Conservation (phyloP, 1,284 basidiomycete genomes). For the Mrakiaceae sp. region DNA sequence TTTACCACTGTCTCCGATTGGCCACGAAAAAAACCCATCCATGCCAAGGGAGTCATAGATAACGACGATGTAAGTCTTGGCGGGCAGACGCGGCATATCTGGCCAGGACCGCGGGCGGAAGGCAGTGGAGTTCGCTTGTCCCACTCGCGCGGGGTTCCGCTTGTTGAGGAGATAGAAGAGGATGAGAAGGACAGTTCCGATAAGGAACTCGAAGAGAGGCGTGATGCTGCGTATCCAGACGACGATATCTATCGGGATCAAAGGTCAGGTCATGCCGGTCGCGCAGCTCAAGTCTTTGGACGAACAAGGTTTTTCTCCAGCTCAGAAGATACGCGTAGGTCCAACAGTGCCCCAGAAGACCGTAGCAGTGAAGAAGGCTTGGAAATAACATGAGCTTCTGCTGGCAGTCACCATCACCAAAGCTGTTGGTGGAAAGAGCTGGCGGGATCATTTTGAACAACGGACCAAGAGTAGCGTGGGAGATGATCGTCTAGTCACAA, state of each 20-base stretch:
- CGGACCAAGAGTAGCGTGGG: constrained; percentile 11
- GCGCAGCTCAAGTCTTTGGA: too few relatives aligned
- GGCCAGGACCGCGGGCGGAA: too few relatives aligned
- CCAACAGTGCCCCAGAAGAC: constrained; percentile 38
- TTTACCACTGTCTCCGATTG: too few relatives aligned
- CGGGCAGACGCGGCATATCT: constrained; percentile 35
- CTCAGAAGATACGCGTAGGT: constrained; percentile 36
- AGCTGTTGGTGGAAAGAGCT: too few relatives aligned
- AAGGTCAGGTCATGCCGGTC: too few relatives aligned
- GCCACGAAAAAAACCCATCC: neutral
- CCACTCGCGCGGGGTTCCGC: constrained; percentile 32
- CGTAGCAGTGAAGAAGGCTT: constrained; percentile 28
- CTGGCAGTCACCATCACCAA: neutral
- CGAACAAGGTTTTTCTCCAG: too few relatives aligned
- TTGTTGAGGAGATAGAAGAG: constrained; percentile 37
- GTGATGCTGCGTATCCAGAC: neutral
- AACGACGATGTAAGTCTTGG: constrained; percentile 72
- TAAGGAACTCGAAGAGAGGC: constrained; percentile 3
- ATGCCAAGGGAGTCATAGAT: constrained; percentile 15
- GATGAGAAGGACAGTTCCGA: constrained; percentile 35
- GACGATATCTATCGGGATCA: too few relatives aligned
- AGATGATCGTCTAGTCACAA: constrained; percentile 20
- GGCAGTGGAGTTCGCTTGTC: too few relatives aligned
- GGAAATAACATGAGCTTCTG: neutral
- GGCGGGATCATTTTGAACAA: too few relatives aligned